Base-by-base conservation (phyloP, 2,329 filamentous ascomycete genomes). In the Tolypocladium album region DNA sequence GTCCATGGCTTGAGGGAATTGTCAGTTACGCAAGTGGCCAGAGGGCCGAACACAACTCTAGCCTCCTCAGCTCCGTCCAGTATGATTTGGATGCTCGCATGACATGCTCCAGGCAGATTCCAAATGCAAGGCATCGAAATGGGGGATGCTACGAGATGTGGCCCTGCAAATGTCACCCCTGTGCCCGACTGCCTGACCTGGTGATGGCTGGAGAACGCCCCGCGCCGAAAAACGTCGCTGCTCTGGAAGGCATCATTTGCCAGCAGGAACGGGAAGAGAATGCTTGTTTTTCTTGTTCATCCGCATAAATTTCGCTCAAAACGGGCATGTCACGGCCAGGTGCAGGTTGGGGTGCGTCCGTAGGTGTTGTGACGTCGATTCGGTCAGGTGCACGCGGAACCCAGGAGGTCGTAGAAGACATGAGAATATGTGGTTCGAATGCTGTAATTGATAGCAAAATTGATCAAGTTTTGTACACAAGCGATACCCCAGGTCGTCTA, bases 381-480 rank as follows among this genome's bases (percentile, higher is more conserved):
- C 27, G 24, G 34, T 6, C 8, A 11, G 4, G 9, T 24, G n/a
- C 11, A 20, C 15, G 5, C 20, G 47, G 7, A 11, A 7, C 31
- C 13, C 20, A 12, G n/a, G 11, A 22, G 1, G 8, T 4, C 34
- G 4, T 36, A 11, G 34, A 36, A 11, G 17, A n/a, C 27, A 17
- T 22, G 31, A 12, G 22, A 13, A 42, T 27, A 13, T 31, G 22
- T 27, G 36, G 38, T 8, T 27, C 55, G 12, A 3, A 40, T 31
- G 20, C 38, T 20, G 56, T 38, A 27, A 40, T 13, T 47, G 40
- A 58, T 58, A 43, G 11, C 31, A 13, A 20, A 24, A 40, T 58
- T 17, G 38, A 24, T 55, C 42, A 45, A 53, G 56, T 42, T 60
- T 60, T 62, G 58, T 63, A 64, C 63, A 65, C 59, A 59, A 39